These are phyloP conservation scores for Hypoxylon sp. DNA, from an alignment of 2,329 filamentous ascomycete species.

Conservation along the genomic window DNA sequence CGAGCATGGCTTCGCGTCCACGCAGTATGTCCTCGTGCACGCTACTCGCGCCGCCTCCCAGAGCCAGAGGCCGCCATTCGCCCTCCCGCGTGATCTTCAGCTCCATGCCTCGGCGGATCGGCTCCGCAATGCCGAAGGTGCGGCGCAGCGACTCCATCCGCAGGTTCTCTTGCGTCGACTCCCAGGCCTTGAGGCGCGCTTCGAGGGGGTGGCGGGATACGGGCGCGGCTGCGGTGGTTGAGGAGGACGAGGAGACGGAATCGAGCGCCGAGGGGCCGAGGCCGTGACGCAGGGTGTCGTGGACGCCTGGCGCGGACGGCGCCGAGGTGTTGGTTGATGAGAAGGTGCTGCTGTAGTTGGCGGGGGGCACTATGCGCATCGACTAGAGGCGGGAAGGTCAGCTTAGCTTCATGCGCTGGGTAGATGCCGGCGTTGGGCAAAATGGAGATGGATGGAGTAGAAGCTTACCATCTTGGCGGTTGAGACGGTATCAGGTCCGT, in stretches of 20 bases:
- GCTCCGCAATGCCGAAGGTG: constrained; percentile 92
- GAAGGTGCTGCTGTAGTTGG: constrained; percentile 74
- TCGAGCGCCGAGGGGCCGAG: constrained; percentile 71
- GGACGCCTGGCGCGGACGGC: constrained; percentile 91
- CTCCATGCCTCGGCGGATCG: constrained; percentile 93
- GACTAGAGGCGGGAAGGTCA: constrained; percentile 72
- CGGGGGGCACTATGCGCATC: constrained; percentile 86
- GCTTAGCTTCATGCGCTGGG: too few relatives aligned
- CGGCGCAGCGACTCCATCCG: constrained; percentile 91
- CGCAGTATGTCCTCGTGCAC: constrained; percentile 91
- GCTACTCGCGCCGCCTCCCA: constrained; percentile 72
- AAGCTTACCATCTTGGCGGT: constrained; percentile 63
- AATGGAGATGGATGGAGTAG: constrained; percentile 1
- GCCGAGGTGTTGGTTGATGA: constrained; percentile 73
- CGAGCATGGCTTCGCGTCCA: constrained; percentile 80
- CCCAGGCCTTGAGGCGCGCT: constrained; percentile 88
- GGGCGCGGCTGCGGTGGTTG: constrained; percentile 19
- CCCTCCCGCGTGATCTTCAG: constrained; percentile 85
- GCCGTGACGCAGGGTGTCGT: constrained; percentile 91
- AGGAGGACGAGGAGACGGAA: constrained; percentile 54
- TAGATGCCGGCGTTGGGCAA: constrained; percentile 41
- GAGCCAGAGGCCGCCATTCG: constrained; percentile 80
- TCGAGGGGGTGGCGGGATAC: constrained; percentile 87
- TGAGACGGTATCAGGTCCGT: constrained; percentile 15
- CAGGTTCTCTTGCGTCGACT: constrained; percentile 85